These are phyloP conservation scores for Meyerozyma athensensis DNA, from an alignment of 1,139 yeast species.

Conservation along the genomic window DNA sequence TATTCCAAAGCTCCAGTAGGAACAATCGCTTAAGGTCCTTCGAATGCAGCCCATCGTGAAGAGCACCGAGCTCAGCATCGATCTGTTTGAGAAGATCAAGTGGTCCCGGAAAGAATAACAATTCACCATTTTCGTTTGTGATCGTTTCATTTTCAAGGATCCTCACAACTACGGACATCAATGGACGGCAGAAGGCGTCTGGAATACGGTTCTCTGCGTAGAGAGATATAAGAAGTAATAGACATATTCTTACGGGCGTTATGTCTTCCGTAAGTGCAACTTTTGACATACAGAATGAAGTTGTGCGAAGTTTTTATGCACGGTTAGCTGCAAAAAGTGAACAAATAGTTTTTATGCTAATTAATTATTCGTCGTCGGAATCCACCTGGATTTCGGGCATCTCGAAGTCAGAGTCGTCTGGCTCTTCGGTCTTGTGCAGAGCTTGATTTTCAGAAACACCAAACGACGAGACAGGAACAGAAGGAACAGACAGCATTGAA, in stretches of 20 bases:
- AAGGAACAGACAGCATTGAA: slow-evolving; percentile 8
- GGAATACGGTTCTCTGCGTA: slow-evolving; percentile 19
- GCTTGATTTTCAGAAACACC: background rate
- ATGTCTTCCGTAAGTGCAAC: slow-evolving; percentile 28
- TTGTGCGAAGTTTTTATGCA: background rate
- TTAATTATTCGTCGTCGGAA: slow-evolving; percentile 13
- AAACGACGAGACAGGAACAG: no score
- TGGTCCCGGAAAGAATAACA: slow-evolving; percentile 26
- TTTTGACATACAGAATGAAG: background rate
- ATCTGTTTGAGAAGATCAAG: slow-evolving; percentile 19
- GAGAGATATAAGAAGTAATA: slow-evolving; percentile 20
- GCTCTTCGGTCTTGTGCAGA: no score
- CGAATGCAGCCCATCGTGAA: slow-evolving; percentile 7
- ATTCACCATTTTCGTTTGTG: slow-evolving; percentile 17
- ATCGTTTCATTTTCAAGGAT: slow-evolving; percentile 25
- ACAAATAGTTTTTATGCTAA: background rate
- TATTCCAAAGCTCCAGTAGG: slow-evolving; percentile 24
- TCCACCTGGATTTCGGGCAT: slow-evolving; percentile 51
- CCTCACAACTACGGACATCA: slow-evolving; percentile 17
- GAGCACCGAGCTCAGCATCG: slow-evolving; percentile 8
- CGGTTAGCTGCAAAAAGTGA: background rate
- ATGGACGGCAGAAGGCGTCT: slow-evolving; percentile 8
- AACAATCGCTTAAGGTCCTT: slow-evolving; percentile 10
- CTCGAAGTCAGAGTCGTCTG: slow-evolving; percentile 47
- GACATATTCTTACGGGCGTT: slow-evolving; percentile 32